phyloP scores from a whole-genome alignment of 805 yeast species.

The Wickerhamiella domercqiae region DNA sequence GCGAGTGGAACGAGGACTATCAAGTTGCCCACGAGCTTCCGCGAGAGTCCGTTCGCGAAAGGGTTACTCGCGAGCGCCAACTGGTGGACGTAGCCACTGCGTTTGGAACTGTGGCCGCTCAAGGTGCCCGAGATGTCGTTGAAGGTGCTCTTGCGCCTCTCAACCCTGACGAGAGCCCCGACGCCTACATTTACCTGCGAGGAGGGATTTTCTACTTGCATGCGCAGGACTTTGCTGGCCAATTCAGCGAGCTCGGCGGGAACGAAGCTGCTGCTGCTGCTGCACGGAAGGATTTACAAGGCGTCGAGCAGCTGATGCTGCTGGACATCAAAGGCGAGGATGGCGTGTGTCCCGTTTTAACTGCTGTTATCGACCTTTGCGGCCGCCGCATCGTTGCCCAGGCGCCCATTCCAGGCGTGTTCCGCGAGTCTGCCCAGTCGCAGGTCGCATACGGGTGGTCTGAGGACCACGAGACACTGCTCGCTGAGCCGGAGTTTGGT shows the following conservation, averaged over 20 bases:
- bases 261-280: constrained; percentile 75
- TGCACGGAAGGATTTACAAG: constrained; percentile 60
- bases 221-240: constrained; percentile 56
- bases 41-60: constrained; percentile 39
- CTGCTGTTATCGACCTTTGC: constrained; percentile 77
- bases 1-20: constrained; percentile 85
- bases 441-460: constrained; percentile 63
- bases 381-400: constrained; percentile 84
- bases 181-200: constrained; percentile 52
- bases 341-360: constrained; percentile 56
- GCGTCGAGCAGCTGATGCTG: constrained; percentile 53
- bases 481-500: constrained; percentile 38
- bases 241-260: constrained; percentile 55
- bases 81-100: constrained; percentile 58
- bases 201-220: constrained; percentile 79
- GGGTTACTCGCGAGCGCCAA: constrained; percentile 61
- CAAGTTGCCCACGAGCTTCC: constrained; percentile 71
- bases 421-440: constrained; percentile 30
- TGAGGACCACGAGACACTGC: constrained; percentile 39
- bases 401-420: constrained; percentile 90
- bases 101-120: constrained; percentile 58
- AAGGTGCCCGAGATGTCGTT: constrained; percentile 64
- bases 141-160: constrained; percentile 61
- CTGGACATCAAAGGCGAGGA: constrained; percentile 31
- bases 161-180: constrained; percentile 54